Percentiles rank a stretch among this genome's conserved stretches.
phyloP scores from a whole-genome alignment of 441 rosid genomes.

The Hura crepitans region DNA sequence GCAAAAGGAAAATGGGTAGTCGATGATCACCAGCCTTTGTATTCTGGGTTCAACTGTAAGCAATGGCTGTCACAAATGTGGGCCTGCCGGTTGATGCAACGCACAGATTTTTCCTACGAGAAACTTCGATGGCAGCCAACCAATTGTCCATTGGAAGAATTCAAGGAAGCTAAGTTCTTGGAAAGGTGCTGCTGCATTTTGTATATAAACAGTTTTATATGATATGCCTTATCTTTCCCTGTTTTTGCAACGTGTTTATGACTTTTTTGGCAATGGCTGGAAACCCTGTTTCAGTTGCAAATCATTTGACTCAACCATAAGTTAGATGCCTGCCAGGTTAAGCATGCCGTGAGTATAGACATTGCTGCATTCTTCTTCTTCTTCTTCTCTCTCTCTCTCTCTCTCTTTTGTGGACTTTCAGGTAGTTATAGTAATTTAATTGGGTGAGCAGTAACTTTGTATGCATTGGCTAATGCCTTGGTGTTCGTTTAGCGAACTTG shows the following conservation, averaged over 20 bases:
- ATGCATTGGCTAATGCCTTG: background rate
- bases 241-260: background rate
- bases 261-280: background rate
- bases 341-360: background rate
- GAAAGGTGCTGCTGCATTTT: slow-evolving; percentile 46
- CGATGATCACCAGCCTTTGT: slow-evolving; percentile 60
- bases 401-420: too few relatives aligned
- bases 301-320: background rate
- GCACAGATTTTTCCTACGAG: slow-evolving; percentile 79
- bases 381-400: background rate
- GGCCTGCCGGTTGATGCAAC: slow-evolving; percentile 88
- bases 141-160: slow-evolving; percentile 74
- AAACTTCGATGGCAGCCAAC: slow-evolving; percentile 78
- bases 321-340: background rate
- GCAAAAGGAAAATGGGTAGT: slow-evolving; percentile 91
- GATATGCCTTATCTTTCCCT: background rate
- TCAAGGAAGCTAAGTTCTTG: slow-evolving; percentile 66
- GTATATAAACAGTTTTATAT: background rate
- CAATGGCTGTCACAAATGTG: slow-evolving; percentile 90
- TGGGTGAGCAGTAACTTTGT: background rate
- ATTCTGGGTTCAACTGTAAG: slow-evolving; percentile 80
- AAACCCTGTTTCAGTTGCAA: background rate
- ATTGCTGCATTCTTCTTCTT: background rate
- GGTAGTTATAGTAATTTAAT: background rate
- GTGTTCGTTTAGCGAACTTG: background rate